These are phyloP conservation scores for Naganishia friedmannii DNA, from an alignment of 768 basidiomycete genomes.

Conservation along the genomic window DNA sequence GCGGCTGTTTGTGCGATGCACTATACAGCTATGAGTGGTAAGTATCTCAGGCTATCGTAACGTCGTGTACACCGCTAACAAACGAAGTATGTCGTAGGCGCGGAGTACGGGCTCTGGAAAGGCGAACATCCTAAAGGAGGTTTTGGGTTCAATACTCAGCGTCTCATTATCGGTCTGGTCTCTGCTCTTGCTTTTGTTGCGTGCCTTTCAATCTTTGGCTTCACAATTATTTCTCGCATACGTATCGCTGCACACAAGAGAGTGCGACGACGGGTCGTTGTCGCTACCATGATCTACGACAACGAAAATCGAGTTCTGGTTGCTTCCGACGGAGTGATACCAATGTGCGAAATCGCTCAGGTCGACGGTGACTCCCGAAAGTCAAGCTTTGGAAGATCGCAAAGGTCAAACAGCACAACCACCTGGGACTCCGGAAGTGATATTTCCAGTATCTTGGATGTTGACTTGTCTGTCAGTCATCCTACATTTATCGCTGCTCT, in stretches of 20 bases:
- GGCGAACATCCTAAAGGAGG: constrained; percentile 20
- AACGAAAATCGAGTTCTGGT: constrained; percentile 48
- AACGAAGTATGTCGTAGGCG: neutral
- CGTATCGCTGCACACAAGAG: constrained; percentile 36
- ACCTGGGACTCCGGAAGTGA: constrained; percentile 30
- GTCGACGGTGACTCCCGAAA: constrained; percentile 28
- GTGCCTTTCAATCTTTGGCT: constrained; percentile 46
- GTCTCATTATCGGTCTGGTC: constrained; percentile 49
- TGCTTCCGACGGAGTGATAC: constrained; percentile 50
- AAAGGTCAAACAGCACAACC: constrained; percentile 1
- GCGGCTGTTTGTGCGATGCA: constrained; percentile 50
- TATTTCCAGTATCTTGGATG: constrained; percentile 46
- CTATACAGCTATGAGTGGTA: constrained; percentile 43
- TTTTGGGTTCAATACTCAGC: constrained; percentile 35
- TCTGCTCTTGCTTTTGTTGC: constrained; percentile 48
- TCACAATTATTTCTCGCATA: constrained; percentile 41
- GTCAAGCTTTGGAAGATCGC: neutral
- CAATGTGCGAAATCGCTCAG: constrained; percentile 50
- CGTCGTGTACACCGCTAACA: neutral
- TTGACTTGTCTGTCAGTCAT: constrained; percentile 50
- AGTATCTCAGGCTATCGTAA: constrained; percentile 12
- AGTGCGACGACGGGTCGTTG: constrained; percentile 46
- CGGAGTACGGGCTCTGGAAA: constrained; percentile 22
- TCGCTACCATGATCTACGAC: constrained; percentile 50
- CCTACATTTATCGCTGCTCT: constrained; percentile 52